Evolutionary conservation across 768 basidiomycete genomes (phyloP).

Genomic region (Leccinellum luteum): DNA sequence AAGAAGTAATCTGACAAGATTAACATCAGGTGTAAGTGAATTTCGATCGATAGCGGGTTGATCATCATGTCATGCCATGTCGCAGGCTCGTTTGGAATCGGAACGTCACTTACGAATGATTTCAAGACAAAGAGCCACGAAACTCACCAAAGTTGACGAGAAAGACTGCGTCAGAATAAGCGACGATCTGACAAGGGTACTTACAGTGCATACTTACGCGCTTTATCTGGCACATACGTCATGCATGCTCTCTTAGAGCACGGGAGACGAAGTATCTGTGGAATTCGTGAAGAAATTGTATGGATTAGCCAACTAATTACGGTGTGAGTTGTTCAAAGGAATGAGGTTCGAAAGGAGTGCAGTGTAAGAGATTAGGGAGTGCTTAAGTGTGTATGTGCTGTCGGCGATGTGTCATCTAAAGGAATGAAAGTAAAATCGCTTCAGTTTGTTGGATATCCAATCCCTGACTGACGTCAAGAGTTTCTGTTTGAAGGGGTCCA

Average conservation of each 20-base stretch:
- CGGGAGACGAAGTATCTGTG: conserved; percentile 61
- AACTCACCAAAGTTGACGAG: conserved; percentile 71
- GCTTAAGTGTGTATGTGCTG: too few species aligned
- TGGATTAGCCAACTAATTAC: conserved; percentile 3
- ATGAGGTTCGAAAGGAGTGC: too few species aligned
- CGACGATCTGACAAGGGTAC: conserved; percentile 74
- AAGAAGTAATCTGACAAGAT: conserved; percentile 70
- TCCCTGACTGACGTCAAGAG: conserved; percentile 32
- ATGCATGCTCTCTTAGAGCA: conserved; percentile 52
- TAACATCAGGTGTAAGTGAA: conserved; percentile 59
- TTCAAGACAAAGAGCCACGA: conserved; percentile 55
- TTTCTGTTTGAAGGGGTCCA: conserved; percentile 35
- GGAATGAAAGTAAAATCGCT: conserved; percentile 36
- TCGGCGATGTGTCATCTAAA: too few species aligned
- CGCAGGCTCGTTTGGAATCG: conserved; percentile 82
- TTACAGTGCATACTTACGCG: neutral
- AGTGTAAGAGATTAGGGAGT: too few species aligned
- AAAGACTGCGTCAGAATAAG: conserved; percentile 88
- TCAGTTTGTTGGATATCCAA: conserved; percentile 50
- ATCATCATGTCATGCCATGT: neutral
- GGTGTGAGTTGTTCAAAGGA: too few species aligned
- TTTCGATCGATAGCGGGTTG: neutral
- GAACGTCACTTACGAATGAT: conserved; percentile 86
- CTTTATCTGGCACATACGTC: too few species aligned
- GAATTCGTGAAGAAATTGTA: conserved; percentile 48